These are phyloP conservation scores for Trichoderma orchidacearum DNA, from an alignment of 495 filamentous ascomycete genomes.

Conservation along the genomic window DNA sequence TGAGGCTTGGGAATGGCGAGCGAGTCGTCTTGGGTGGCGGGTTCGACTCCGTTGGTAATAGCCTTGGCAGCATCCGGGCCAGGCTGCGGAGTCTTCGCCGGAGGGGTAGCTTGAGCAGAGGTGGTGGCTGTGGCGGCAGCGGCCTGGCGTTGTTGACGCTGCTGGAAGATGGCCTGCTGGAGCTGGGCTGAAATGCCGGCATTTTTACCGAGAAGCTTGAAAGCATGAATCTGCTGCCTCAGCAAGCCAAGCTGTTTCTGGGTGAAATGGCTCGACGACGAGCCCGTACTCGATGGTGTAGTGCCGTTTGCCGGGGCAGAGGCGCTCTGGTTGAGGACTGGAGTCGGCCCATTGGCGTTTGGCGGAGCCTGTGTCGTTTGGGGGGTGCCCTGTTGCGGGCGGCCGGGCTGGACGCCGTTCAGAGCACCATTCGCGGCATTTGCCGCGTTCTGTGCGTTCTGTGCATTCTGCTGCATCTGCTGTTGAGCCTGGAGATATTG, in stretches of 20 bases:
- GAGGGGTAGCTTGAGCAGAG: slow-evolving; percentile 16
- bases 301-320: slow-evolving; percentile 18
- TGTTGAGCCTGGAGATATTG: slow-evolving; percentile 21
- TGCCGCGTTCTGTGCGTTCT: slow-evolving; percentile 18
- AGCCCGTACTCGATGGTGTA: slow-evolving; percentile 16
- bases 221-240: slow-evolving; percentile 66
- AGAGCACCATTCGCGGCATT: slow-evolving; percentile 29
- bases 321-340: slow-evolving; percentile 6
- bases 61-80: slow-evolving; percentile 35
- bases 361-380: slow-evolving; percentile 14
- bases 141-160: slow-evolving; percentile 49
- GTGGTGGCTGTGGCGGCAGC: slow-evolving; percentile 26
- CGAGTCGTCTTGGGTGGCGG: slow-evolving; percentile 15
- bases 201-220: slow-evolving; percentile 72
- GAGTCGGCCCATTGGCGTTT: slow-evolving; percentile 1
- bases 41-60: slow-evolving; percentile 12
- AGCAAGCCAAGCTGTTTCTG: slow-evolving; percentile 56
- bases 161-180: slow-evolving; percentile 62
- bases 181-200: slow-evolving; percentile 57
- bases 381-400: slow-evolving; percentile 15
- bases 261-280: slow-evolving; percentile 43
- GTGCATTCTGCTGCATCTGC: slow-evolving; percentile 13
- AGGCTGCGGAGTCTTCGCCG: slow-evolving; percentile 30
- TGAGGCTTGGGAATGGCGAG: slow-evolving; percentile 16
- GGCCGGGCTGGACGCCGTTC: slow-evolving; percentile 28